Percentiles rank a stretch among this genome's conserved stretches.
phyloP scores from a whole-genome alignment of 768 basidiomycete genomes.

The Kwoniella sp. region DNA sequence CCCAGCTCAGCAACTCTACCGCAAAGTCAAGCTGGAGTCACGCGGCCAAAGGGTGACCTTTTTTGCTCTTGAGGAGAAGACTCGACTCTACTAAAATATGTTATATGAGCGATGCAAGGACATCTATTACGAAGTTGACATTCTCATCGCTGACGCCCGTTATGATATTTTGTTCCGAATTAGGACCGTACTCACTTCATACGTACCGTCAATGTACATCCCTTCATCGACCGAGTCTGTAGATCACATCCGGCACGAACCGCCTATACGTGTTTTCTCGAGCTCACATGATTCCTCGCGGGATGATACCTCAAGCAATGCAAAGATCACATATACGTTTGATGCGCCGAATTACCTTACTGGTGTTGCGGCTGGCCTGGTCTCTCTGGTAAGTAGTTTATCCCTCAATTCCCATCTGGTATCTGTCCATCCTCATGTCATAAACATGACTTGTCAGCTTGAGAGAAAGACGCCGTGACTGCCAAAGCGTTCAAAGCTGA shows the following conservation, averaged over 20 bases:
- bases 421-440: no score
- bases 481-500: no score
- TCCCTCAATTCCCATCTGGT: no score
- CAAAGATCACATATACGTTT: constrained; percentile 8
- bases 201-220: constrained; percentile 43
- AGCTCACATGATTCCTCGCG: no score
- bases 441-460: no score
- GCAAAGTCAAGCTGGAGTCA: neutral
- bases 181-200: constrained; percentile 28
- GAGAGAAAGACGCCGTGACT: no score
- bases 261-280: constrained; percentile 26
- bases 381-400: constrained; percentile 27
- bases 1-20: no score
- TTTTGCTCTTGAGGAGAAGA: no score
- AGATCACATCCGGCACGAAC: neutral
- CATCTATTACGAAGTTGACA: no score
- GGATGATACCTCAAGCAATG: neutral
- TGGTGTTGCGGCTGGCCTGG: constrained; percentile 37
- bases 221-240: constrained; percentile 9
- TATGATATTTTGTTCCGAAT: neutral
- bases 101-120: no score
- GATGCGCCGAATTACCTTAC: constrained; percentile 43
- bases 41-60: neutral
- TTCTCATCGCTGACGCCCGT: neutral
- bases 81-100: no score